These are phyloP conservation scores for Boletus eberwhitei DNA, from an alignment of 768 basidiomycete genomes.

Conservation along the genomic window DNA sequence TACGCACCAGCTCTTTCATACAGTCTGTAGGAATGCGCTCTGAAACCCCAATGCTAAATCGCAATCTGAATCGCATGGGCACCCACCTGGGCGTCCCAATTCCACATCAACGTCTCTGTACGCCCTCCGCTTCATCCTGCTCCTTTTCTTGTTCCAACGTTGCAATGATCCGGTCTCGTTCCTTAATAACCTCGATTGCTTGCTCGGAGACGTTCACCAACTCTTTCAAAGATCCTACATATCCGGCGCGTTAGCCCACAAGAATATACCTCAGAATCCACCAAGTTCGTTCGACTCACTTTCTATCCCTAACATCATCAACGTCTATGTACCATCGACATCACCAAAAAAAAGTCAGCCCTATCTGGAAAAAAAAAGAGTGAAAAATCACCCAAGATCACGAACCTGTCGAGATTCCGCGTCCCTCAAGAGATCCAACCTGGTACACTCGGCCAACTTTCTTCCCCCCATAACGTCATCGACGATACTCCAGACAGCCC, in stretches of 20 bases:
- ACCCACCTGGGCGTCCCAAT: not conserved
- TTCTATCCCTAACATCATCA: constrained; percentile 46
- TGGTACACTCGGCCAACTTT: constrained; percentile 31
- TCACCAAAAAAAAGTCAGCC: not conserved
- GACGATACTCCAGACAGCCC: constrained; percentile 33
- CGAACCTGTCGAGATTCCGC: constrained; percentile 41
- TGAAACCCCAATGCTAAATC: not conserved
- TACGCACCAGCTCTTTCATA: not conserved
- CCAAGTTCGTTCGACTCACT: constrained; percentile 30
- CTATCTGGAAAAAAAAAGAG: not conserved
- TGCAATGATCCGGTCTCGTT: constrained; percentile 28
- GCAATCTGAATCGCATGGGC: not conserved
- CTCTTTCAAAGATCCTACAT: constrained; percentile 32
- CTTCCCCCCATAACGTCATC: constrained; percentile 39
- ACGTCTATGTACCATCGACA: constrained; percentile 26
- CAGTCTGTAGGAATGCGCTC: not conserved
- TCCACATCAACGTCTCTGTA: not conserved
- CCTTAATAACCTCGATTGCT: constrained; percentile 28
- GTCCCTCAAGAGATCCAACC: constrained; percentile 43
- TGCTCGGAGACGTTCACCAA: constrained; percentile 34
- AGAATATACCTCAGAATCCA: not conserved
- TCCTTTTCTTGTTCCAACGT: constrained; percentile 6
- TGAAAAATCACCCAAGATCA: not conserved
- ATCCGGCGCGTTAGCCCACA: not conserved
- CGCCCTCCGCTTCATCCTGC: not conserved